Conservation (phyloP, 2,329 filamentous ascomycete genomes). For the Fusarium goolgardi region DNA sequence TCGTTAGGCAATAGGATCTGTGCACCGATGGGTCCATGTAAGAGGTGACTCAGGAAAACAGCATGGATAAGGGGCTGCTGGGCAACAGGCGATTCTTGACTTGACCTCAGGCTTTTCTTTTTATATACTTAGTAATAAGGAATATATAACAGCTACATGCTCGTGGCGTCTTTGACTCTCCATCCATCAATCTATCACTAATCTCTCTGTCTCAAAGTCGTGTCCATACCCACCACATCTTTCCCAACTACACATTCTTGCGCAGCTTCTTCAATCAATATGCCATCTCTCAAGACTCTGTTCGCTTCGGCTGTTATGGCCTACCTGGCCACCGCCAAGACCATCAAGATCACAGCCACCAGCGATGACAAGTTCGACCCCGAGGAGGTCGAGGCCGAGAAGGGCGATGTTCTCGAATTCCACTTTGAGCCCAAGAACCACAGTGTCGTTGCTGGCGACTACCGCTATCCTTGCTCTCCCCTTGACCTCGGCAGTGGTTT, state of each 20-base stretch:
- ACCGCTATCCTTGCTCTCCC: slow-evolving; percentile 52
- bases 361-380: slow-evolving; percentile 52
- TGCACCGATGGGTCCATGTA: slow-evolving; percentile 16
- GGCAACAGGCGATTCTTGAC: slow-evolving; percentile 31
- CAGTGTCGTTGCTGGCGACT: slow-evolving; percentile 54
- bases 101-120: slow-evolving; percentile 8
- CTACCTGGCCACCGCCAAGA: slow-evolving; percentile 48
- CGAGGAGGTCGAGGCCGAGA: slow-evolving; percentile 48
- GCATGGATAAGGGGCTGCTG: slow-evolving; percentile 21
- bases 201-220: background rate
- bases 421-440: slow-evolving; percentile 54
- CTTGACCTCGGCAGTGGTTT: slow-evolving; percentile 51
- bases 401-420: slow-evolving; percentile 54
- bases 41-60: slow-evolving; percentile 22
- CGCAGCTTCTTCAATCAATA: slow-evolving; percentile 22
- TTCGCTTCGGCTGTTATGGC: slow-evolving; percentile 44
- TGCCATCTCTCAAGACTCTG: slow-evolving; percentile 48
- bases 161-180: slow-evolving; percentile 1
- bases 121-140: background rate
- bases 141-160: slow-evolving; percentile 7
- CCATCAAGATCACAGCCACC: slow-evolving; percentile 51
- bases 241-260: background rate
- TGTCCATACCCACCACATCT: background rate
- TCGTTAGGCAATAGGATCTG: slow-evolving; percentile 13
- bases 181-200: background rate